phyloP scores from a whole-genome alignment of 2,329 filamentous ascomycete species.

The Albifimbria verrucaria region DNA sequence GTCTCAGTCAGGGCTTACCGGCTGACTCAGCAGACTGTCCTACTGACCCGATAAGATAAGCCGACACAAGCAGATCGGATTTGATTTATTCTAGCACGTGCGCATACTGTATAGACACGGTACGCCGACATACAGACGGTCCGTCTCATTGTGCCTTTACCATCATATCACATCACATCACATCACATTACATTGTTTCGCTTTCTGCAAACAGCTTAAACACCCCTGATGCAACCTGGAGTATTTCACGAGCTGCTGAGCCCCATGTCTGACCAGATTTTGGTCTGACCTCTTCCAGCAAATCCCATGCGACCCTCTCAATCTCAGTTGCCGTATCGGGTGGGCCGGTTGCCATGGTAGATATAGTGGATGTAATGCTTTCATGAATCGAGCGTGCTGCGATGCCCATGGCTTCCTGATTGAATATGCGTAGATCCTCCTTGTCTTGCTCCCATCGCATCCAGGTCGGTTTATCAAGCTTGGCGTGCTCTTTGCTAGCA shows the following conservation, averaged over 20 bases:
- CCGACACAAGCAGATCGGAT: no score
- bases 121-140: no score
- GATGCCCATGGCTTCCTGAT: slow-evolving; percentile 19
- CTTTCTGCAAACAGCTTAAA: slow-evolving; percentile 15
- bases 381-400: slow-evolving; percentile 20
- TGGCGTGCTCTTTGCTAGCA: slow-evolving; percentile 11
- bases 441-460: slow-evolving; percentile 31
- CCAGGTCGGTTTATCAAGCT: slow-evolving; percentile 21
- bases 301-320: slow-evolving; percentile 29
- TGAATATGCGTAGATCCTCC: slow-evolving; percentile 23
- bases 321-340: slow-evolving; percentile 19
- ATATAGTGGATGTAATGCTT: slow-evolving; percentile 21
- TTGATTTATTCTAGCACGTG: no score
- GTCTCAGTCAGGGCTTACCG: no score
- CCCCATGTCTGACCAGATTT: slow-evolving; percentile 28
- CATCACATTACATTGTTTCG: slow-evolving; percentile 3
- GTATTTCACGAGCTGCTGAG: slow-evolving; percentile 19
- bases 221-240: slow-evolving; percentile 21
- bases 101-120: no score
- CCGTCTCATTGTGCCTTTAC: no score
- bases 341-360: slow-evolving; percentile 4
- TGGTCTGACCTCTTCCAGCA: slow-evolving; percentile 23
- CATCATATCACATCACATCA: no score
- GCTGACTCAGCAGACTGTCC: no score
- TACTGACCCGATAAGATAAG: no score